Conservation (phyloP, 2,329 filamentous ascomycete genomes). For the Claviceps cyperi region DNA sequence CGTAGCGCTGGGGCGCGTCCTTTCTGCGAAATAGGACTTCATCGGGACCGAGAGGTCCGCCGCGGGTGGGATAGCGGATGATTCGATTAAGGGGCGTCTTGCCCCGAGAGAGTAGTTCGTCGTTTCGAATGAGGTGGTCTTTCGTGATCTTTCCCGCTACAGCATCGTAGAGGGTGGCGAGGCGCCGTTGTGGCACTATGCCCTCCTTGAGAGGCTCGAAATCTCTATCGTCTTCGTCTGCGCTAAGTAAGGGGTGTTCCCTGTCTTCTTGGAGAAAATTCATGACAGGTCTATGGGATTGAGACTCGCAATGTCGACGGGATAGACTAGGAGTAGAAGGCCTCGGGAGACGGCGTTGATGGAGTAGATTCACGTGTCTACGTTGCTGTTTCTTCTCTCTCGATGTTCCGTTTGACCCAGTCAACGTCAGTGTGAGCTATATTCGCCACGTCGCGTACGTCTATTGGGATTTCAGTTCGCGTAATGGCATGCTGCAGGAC, state of each 20-base stretch:
- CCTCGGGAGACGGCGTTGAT: background rate
- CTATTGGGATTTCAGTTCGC: background rate
- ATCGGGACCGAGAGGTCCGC: constrained; percentile 42
- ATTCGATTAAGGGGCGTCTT: background rate
- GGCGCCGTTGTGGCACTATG: constrained; percentile 13
- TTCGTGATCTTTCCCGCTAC: constrained; percentile 35
- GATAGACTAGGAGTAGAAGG: background rate
- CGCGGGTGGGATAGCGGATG: constrained; percentile 15
- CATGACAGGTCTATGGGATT: background rate
- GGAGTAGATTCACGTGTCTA: background rate
- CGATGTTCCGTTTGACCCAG: background rate
- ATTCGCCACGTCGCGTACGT: background rate
- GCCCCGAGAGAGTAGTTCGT: background rate
- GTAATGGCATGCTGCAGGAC: background rate
- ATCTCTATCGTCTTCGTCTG: constrained; percentile 2
- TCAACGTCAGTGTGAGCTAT: background rate
- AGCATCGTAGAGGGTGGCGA: constrained; percentile 54
- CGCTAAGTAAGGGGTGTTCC: constrained; percentile 2
- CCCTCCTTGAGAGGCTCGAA: constrained; percentile 2
- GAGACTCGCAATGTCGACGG: background rate
- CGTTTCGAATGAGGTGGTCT: constrained; percentile 10
- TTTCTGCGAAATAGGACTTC: constrained; percentile 54
- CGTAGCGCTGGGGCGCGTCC: constrained; percentile 51
- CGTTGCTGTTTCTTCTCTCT: background rate
- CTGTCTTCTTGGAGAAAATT: background rate